phyloP scores from a whole-genome alignment of 306 rosid species.

The Purshia tridentata region DNA sequence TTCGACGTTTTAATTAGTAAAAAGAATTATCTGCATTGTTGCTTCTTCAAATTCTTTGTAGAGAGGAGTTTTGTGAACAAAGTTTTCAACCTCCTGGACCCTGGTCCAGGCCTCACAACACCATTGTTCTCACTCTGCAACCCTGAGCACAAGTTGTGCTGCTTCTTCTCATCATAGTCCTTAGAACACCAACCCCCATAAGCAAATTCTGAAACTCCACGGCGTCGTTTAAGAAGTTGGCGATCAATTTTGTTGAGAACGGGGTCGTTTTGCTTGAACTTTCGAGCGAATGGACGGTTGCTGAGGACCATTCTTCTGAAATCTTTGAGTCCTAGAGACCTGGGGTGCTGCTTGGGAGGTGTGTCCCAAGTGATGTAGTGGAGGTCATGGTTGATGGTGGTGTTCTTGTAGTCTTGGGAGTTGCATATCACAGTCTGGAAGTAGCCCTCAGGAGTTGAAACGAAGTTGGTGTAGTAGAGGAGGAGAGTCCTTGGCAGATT shows the following conservation, averaged over 20 bases:
- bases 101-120: constrained; percentile 59
- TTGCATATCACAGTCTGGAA: constrained; percentile 89
- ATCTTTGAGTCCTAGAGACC: constrained; percentile 64
- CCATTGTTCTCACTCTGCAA: constrained; percentile 53
- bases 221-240: constrained; percentile 57
- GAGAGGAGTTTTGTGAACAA: constrained; percentile 45
- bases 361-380: constrained; percentile 90
- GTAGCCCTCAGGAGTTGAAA: constrained; percentile 90
- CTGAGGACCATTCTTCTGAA: constrained; percentile 54
- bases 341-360: constrained; percentile 92
- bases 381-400: constrained; percentile 80
- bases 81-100: constrained; percentile 63
- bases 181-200: constrained; percentile 78
- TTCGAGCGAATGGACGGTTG: constrained; percentile 83
- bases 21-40: constrained; percentile 61
- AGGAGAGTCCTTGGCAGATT: constrained; percentile 88
- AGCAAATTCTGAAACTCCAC: constrained; percentile 32
- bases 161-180: constrained; percentile 17
- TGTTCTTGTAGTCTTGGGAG: constrained; percentile 62
- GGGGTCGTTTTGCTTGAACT: constrained; percentile 63
- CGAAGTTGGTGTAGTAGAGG: constrained; percentile 89
- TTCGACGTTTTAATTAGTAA: neutral
- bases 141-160: constrained; percentile 38
- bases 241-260: constrained; percentile 73
- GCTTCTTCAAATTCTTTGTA: constrained; percentile 41